Evolutionary conservation across 176 grass and related monocot species (phyloP).

Genomic region (Lolium perenne): DNA sequence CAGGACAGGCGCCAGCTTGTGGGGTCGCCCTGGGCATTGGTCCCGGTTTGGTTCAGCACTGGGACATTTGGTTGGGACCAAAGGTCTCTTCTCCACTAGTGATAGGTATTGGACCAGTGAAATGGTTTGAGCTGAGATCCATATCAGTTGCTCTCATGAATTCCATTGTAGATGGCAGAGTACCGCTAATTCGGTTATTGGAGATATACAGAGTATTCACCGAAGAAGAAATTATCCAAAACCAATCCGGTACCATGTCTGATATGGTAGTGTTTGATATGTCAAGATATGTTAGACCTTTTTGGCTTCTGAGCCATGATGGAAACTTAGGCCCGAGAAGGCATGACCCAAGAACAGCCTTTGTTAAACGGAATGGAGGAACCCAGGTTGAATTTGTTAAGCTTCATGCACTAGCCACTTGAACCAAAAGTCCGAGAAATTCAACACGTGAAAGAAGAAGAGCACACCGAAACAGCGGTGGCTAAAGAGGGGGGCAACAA

Average conservation of each 20-base stretch:
- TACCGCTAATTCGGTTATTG: constrained; percentile 40
- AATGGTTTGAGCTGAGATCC: background rate
- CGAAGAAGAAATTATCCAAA: constrained; percentile 19
- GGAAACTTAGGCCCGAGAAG: constrained; percentile 16
- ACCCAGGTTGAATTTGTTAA: constrained; percentile 33
- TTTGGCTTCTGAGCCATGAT: constrained; percentile 35
- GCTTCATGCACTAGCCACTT: too few relatives aligned
- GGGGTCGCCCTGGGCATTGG: too few relatives aligned
- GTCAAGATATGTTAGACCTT: background rate
- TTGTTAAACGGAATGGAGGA: constrained; percentile 14
- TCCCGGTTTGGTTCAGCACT: too few relatives aligned
- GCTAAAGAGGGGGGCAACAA: too few relatives aligned
- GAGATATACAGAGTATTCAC: constrained; percentile 30
- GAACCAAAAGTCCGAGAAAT: too few relatives aligned
- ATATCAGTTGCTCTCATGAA: background rate
- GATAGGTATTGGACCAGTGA: background rate
- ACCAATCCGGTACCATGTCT: constrained; percentile 35
- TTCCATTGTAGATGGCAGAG: constrained; percentile 28
- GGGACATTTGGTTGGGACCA: too few relatives aligned
- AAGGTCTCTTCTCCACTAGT: too few relatives aligned
- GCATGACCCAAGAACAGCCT: background rate
- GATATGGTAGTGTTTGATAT: constrained; percentile 42
- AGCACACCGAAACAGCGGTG: too few relatives aligned
- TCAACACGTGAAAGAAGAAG: too few relatives aligned
- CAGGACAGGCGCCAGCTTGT: too few relatives aligned